phyloP scores from a whole-genome alignment of 371 early-diverging fungal species.

The Mucor plumbeus region DNA sequence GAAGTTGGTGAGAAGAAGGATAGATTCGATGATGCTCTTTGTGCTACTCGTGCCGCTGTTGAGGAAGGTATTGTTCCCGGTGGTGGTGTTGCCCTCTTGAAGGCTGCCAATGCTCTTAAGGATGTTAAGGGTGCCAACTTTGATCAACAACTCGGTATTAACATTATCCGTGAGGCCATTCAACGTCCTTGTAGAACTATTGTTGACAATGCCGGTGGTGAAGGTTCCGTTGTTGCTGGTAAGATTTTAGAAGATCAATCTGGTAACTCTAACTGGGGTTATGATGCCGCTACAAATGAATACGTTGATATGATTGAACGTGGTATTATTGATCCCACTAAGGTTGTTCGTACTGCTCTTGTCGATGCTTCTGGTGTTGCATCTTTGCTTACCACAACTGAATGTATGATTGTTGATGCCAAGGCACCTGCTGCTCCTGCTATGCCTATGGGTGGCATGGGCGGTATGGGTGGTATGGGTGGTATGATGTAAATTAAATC shows the following conservation, averaged over 20 bases:
- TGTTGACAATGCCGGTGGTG: constrained; percentile 95
- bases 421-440: constrained; percentile 68
- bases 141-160: constrained; percentile 97
- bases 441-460: constrained; percentile 37
- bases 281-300: constrained; percentile 89
- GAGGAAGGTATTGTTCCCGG: constrained; percentile 99
- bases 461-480: constrained; percentile 62
- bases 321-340: constrained; percentile 97
- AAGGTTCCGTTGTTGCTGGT: constrained; percentile 96
- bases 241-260: constrained; percentile 82
- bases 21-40: constrained; percentile 94
- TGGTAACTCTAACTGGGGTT: constrained; percentile 88
- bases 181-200: constrained; percentile 93
- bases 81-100: constrained; percentile 95
- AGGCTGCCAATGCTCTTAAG: constrained; percentile 84
- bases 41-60: constrained; percentile 98
- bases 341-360: constrained; percentile 96
- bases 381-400: constrained; percentile 93
- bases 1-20: constrained; percentile 99
- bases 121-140: constrained; percentile 89
- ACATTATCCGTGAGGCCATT: constrained; percentile 93
- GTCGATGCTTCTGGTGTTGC: constrained; percentile 97
- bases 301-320: constrained; percentile 95
- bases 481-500: constrained; percentile 31
- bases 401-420: constrained; percentile 97